A percentile compares a stretch with the other conserved stretches of the same genome.
Evolutionary conservation across 768 basidiomycete species (phyloP).

Genomic region (Pluteus cervinus): DNA sequence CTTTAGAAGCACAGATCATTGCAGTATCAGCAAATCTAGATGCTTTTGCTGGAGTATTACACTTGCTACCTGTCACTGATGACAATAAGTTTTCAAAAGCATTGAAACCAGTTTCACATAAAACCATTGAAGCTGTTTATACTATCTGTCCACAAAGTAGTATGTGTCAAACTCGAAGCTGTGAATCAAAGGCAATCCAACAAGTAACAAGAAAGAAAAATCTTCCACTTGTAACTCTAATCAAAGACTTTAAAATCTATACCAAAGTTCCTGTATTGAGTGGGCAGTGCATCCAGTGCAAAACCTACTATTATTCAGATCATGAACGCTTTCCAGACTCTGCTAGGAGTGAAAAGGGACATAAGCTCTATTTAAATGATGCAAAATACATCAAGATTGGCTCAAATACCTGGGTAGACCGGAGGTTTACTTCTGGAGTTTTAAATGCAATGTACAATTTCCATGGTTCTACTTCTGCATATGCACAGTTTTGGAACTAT

Average conservation of each 20-base stretch:
- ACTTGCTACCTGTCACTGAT: too few relatives aligned
- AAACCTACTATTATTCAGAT: conserved; percentile 3
- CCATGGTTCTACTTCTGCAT: conserved; percentile 2
- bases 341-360: not conserved
- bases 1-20: too few relatives aligned
- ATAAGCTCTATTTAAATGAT: conserved; percentile 2
- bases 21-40: too few relatives aligned
- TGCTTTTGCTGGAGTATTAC: too few relatives aligned
- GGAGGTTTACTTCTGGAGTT: not conserved
- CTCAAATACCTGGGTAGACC: conserved; percentile 3
- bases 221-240: conserved; percentile 2
- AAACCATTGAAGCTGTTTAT: not conserved
- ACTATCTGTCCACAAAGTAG: conserved; percentile 1
- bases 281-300: not conserved
- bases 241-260: conserved; percentile 2
- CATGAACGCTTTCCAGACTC: not conserved
- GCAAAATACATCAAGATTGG: conserved; percentile 7
- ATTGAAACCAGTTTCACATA: not conserved
- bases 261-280: not conserved
- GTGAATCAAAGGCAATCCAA: not conserved
- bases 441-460: conserved; percentile 1
- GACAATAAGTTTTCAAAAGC: not conserved
- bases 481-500: not conserved
- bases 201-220: conserved; percentile 1
- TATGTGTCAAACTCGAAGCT: not conserved